Conservation (phyloP, 768 basidiomycete genomes). For the Serendipita sp. region DNA sequence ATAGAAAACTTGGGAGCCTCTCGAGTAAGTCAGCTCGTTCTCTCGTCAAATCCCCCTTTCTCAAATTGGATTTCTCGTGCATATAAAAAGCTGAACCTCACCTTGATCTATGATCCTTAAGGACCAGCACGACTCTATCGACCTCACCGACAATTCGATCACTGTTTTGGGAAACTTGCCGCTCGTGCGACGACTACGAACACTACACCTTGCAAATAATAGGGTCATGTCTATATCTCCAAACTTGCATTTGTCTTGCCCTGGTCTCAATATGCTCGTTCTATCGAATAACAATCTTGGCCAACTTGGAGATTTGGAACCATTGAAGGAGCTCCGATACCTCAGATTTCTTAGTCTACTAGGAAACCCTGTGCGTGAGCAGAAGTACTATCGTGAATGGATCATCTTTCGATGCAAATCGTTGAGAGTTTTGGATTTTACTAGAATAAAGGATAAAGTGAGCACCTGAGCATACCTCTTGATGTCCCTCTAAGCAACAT, state of each 20-base stretch:
- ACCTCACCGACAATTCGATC: constrained; percentile 85
- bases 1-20: constrained; percentile 96
- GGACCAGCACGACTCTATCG: constrained; percentile 90
- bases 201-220: constrained; percentile 80
- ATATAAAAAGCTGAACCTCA: constrained; percentile 6
- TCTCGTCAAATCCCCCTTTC: neutral
- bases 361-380: constrained; percentile 74
- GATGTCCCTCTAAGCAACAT: constrained; percentile 5
- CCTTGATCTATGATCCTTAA: constrained; percentile 18
- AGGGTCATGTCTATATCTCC: constrained; percentile 69
- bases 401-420: constrained; percentile 74
- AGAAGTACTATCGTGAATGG: constrained; percentile 96
- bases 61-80: neutral
- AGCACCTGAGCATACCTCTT: neutral
- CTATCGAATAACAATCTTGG: constrained; percentile 67
- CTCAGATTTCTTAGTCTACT: constrained; percentile 62
- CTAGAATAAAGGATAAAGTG: constrained; percentile 89
- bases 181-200: constrained; percentile 65
- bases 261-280: constrained; percentile 68
- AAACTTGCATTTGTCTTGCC: constrained; percentile 65
- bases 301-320: constrained; percentile 74
- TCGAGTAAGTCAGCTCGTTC: constrained; percentile 32
- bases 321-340: constrained; percentile 54
- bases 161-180: constrained; percentile 69
- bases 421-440: constrained; percentile 86